Evolutionary conservation across 2,329 filamentous ascomycete species (phyloP), one percentile per base, ranked within the genome.

Genomic region (Cladophialophora exuberans): DNA sequence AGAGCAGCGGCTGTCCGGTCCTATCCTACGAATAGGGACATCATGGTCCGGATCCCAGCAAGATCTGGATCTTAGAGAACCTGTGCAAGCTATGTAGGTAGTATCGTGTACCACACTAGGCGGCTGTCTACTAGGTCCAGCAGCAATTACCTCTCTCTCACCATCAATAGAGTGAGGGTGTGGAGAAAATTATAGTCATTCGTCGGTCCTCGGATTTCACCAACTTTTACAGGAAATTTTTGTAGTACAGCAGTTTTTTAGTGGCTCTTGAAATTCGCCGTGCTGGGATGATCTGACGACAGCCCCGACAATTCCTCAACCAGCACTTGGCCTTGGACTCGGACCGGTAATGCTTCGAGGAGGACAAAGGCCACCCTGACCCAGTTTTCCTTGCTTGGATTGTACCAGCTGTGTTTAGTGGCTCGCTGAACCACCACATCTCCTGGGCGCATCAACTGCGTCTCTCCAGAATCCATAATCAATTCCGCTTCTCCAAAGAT

Each of bases 381-480:
- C 55, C 56, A 61, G 18, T 44, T 20, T 11, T 39, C 52, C 26
- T 53, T 28, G 67, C 51, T 71, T 59, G 15, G 61, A 56, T 74
- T 75, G 28, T 64, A 60, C 73, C 73, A 76, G 22, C 66, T 66
- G 61, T 70, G 67, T 26, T 64, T 68, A 2, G 68, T 69, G 1
- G 73, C 79, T 30, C 81, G 69, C 66, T 83, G 80, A 18, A 83
- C 75, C 6, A 74, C 74, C n/a, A 82, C 66, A 62, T 83, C 81
- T 2, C 81, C 81, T 4, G 72, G 68, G 38, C 68, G 67, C 72
- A 83, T 67, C 22, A 70, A 51, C 36, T 70, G 69, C 45, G 65
- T 71, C 53, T 77, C 78, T 1, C 80, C 79, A 13, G 75, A 74
- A 55, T 81, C 80, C 4, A 83, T 65, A 2, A 75, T 51, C 64